Conservation (phyloP, 768 basidiomycete genomes). For the Rhizopogon roseolus region DNA sequence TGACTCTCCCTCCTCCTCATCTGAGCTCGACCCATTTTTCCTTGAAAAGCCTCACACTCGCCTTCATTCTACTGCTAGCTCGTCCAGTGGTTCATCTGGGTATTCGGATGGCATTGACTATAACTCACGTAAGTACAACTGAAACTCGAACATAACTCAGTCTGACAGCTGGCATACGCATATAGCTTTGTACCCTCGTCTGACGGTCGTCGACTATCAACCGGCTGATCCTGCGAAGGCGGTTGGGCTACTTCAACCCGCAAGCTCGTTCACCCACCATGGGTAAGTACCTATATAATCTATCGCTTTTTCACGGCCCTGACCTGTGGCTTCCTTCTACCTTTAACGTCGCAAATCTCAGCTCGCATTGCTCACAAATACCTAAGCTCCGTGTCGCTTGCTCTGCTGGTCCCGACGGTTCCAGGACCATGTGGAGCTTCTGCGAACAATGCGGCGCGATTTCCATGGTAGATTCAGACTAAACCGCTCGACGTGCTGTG, state of each 20-base stretch:
- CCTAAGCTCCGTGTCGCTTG: slow-evolving; percentile 81
- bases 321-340: slow-evolving; percentile 2
- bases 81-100: slow-evolving; percentile 42
- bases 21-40: slow-evolving; percentile 57
- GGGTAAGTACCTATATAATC: slow-evolving; percentile 46
- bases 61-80: slow-evolving; percentile 61
- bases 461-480: slow-evolving; percentile 80
- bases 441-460: slow-evolving; percentile 88
- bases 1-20: slow-evolving; percentile 39
- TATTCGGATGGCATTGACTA: slow-evolving; percentile 42
- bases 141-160: not conserved
- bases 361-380: slow-evolving; percentile 70
- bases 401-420: slow-evolving; percentile 62
- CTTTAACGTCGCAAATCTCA: slow-evolving; percentile 18
- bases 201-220: slow-evolving; percentile 47
- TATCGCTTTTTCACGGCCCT: slow-evolving; percentile 10
- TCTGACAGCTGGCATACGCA: not conserved
- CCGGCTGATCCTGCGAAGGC: slow-evolving; percentile 42
- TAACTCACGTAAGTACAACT: slow-evolving; percentile 41
- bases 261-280: slow-evolving; percentile 57
- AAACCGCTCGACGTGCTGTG: slow-evolving; percentile 6
- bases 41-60: slow-evolving; percentile 53
- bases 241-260: slow-evolving; percentile 68
- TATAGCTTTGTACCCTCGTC: slow-evolving; percentile 51
- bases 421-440: slow-evolving; percentile 78